Base-by-base conservation (phyloP, 371 early-diverging fungal species). In the Mucor indicus region DNA sequence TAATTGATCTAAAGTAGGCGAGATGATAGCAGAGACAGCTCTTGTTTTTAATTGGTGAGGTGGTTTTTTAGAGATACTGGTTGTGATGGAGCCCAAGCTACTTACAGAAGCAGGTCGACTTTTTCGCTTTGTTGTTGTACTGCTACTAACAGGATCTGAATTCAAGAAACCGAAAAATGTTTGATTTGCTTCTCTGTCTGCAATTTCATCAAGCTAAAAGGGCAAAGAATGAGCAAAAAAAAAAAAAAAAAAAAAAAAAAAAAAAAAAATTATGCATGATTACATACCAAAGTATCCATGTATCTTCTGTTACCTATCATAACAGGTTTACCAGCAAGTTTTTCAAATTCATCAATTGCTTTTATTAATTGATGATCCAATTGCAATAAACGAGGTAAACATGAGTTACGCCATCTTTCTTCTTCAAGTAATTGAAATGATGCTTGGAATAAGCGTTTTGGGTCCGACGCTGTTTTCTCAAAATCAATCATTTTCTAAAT, bases 391-490 rank as follows among this genome's bases (percentile, higher is more conserved):
- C 83, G 88, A 19, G 94, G 93, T 50, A 80, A 86, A 30, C 92
- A 90, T 3, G 81, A 82, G 43, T 90, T 90, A 24, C 96, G 67
- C 76, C 89, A 94, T 57, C 85, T 84, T 45, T 93, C 95, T 64
- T 96, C 94, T 59, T 90, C 90, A 19, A 84, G 50, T 22, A 96
- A 67, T 54, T 86, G 90, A 58, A 94, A 91, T 0, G 90, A 90
- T 9, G 85, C 75, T 48, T 82, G 80, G 52, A 91, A 91, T 12
- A 96, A 67, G 20, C 96, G 72, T 38, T 75, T 72, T 2, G 94
- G 94, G 55, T 96, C 93, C 1, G 86, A 85, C 1, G 96, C 96
- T 0, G 79, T 79, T 48, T 83, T 82, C 62, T 96, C 96, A 74
- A 96, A 94, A 10, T 85, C 84, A 39, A 81, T 76, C 89, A 93